Evolutionary conservation across 2,329 filamentous ascomycete species (phyloP).

Genomic region (Trichoderma breve): DNA sequence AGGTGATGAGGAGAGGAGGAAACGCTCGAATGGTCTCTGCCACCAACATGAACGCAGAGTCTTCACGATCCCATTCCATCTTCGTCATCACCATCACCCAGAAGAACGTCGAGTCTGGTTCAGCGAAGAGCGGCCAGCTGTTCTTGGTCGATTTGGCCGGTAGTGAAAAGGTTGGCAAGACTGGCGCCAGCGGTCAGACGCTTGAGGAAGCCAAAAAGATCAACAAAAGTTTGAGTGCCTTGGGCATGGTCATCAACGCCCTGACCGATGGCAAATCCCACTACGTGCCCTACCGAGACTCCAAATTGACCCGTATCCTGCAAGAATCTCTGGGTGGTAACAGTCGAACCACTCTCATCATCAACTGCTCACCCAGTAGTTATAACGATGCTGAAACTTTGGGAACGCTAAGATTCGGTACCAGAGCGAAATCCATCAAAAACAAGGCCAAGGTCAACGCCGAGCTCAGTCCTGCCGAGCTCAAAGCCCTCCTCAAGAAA

Average conservation of each 20-base stretch:
- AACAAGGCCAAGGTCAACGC: constrained; percentile 99
- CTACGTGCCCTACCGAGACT: constrained; percentile 95
- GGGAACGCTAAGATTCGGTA: constrained; percentile 89
- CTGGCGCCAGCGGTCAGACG: constrained; percentile 93
- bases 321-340: constrained; percentile 98
- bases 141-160: constrained; percentile 98
- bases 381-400: constrained; percentile 97
- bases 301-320: constrained; percentile 92
- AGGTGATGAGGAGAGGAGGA: constrained; percentile 92
- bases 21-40: constrained; percentile 86
- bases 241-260: constrained; percentile 99
- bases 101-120: constrained; percentile 96
- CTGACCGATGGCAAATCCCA: constrained; percentile 96
- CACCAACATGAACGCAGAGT: constrained; percentile 99
- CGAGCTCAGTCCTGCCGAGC: constrained; percentile 90
- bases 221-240: constrained; percentile 97
- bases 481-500: constrained; percentile 91
- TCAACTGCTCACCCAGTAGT: constrained; percentile 98
- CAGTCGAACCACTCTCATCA: constrained; percentile 95
- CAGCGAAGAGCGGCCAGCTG: constrained; percentile 91
- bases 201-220: constrained; percentile 99
- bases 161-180: constrained; percentile 98
- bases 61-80: constrained; percentile 95
- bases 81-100: constrained; percentile 96
- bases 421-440: constrained; percentile 97